phyloP scores from a whole-genome alignment of 2,329 filamentous ascomycete genomes.

The Penicillium corylophilum region DNA sequence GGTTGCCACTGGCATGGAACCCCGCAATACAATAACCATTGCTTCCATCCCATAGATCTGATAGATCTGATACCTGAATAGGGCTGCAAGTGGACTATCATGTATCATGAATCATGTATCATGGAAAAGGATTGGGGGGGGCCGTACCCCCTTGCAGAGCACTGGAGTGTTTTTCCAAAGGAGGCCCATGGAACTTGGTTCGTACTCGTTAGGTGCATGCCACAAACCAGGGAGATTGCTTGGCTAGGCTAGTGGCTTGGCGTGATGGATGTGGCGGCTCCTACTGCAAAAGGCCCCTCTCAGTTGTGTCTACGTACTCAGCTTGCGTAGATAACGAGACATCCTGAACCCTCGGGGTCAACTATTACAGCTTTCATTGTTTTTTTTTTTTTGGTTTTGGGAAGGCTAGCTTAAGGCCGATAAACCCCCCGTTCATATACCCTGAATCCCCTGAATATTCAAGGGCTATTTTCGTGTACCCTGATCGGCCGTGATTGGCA shows the following conservation, averaged over 20 bases:
- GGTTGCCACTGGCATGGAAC: neutral
- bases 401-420: neutral
- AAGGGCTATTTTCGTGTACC: neutral
- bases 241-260: constrained; percentile 15
- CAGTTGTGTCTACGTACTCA: constrained; percentile 1
- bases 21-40: neutral
- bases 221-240: constrained; percentile 6
- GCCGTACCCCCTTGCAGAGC: neutral
- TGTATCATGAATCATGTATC: neutral
- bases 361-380: too few species aligned
- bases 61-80: neutral
- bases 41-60: neutral
- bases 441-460: neutral
- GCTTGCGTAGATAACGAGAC: constrained; percentile 3
- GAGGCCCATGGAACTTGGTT: neutral
- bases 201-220: constrained; percentile 8
- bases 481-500: neutral
- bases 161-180: neutral
- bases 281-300: neutral
- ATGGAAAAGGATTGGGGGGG: neutral
- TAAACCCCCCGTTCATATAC: neutral
- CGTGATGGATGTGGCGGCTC: neutral
- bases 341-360: neutral
- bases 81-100: neutral
- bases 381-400: too few species aligned